These are phyloP conservation scores for Ceratocystis smalleyi DNA, from an alignment of 2,329 filamentous ascomycete species.

Conservation along the genomic window DNA sequence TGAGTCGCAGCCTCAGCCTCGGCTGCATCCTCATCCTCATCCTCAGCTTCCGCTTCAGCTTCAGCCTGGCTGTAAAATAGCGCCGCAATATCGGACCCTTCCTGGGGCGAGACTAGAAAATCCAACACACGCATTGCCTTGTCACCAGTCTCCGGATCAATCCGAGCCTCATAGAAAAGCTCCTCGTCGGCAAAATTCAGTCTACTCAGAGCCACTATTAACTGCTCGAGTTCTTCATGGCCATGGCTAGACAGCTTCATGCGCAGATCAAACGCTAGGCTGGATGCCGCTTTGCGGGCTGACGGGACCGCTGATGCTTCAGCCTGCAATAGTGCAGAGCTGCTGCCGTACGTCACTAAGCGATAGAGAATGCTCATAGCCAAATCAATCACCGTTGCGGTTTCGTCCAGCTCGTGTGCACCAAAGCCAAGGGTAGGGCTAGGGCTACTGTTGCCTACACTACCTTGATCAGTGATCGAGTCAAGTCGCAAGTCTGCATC, in stretches of 20 bases:
- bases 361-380: conserved; percentile 18
- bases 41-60: neutral
- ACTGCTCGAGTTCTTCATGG: conserved; percentile 61
- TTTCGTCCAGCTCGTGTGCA: neutral
- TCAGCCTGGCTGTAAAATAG: conserved; percentile 23
- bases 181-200: conserved; percentile 75
- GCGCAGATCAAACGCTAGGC: conserved; percentile 10
- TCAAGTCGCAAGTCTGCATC: neutral
- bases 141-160: conserved; percentile 63
- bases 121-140: conserved; percentile 72
- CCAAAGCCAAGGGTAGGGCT: conserved; percentile 24
- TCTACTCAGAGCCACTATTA: conserved; percentile 63
- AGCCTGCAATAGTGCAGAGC: neutral
- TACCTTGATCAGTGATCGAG: neutral
- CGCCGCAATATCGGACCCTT: conserved; percentile 32
- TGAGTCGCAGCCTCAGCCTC: neutral
- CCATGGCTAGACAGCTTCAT: neutral
- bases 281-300: conserved; percentile 10
- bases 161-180: conserved; percentile 57
- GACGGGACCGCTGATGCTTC: neutral
- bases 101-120: conserved; percentile 61
- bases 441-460: conserved; percentile 24
- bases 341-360: neutral
- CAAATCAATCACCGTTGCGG: conserved; percentile 18
- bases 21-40: neutral